A percentile compares a stretch with the other conserved stretches of the same genome.
phyloP scores from a whole-genome alignment of 257 asterid species.

The Fraxinus americana region DNA sequence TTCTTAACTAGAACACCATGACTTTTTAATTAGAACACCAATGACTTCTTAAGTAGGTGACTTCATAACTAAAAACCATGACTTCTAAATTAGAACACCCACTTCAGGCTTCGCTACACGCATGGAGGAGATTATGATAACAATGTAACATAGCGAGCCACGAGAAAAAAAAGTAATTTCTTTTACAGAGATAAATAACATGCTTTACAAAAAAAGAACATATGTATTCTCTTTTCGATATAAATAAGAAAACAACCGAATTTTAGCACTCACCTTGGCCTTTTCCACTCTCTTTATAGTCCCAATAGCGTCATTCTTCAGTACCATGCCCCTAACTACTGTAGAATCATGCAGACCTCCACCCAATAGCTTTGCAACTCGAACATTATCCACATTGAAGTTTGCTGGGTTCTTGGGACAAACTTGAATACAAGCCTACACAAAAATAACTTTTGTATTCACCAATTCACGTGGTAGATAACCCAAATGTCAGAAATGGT shows the following conservation, averaged over 20 bases:
- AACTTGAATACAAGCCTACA: constrained; percentile 93
- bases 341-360: constrained; percentile 81
- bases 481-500: constrained; percentile 9
- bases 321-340: constrained; percentile 82
- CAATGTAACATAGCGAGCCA: background rate
- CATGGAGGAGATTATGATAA: background rate
- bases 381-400: constrained; percentile 94
- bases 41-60: too few species aligned
- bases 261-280: constrained; percentile 66
- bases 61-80: too few species aligned
- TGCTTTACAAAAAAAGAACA: background rate
- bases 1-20: too few species aligned
- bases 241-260: background rate
- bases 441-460: constrained; percentile 15
- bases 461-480: constrained; percentile 4
- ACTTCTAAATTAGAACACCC: too few species aligned
- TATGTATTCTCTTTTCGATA: background rate
- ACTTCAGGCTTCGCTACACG: background rate
- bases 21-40: too few species aligned
- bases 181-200: background rate
- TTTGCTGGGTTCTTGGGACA: constrained; percentile 91
- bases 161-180: background rate
- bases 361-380: constrained; percentile 92
- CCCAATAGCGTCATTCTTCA: constrained; percentile 87
- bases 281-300: constrained; percentile 81